Base-by-base conservation (phyloP, 495 filamentous ascomycete genomes). In the Podospora didyma region DNA sequence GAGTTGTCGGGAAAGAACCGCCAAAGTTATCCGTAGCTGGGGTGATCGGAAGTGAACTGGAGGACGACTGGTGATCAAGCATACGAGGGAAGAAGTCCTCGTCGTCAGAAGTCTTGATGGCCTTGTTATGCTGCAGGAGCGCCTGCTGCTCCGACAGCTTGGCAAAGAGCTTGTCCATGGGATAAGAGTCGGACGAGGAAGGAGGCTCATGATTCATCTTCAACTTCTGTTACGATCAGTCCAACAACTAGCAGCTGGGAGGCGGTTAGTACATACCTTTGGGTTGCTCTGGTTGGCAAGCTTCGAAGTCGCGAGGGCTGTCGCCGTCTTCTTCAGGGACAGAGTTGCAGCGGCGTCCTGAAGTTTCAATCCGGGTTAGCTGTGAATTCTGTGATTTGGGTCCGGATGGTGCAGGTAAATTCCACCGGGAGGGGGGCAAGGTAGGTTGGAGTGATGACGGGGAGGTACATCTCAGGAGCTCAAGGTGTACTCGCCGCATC, bases 101-200 rank as follows among this genome's bases (percentile, higher is more conserved):
- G 5, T 81, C 77, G 12, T 79, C 76, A 37, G 71, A 65, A 12
- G 66, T 61, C 54, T 78, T 72, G 17, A 80, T 58, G 46, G 71
- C 64, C 44, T 82, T 71, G 23, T 77, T 77, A 63, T 86, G 83
- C 54, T 81, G 72, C 46, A 83, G 69, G n/a, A 77, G 59, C 7
- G 69, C 68, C 46, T 88, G 79, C 61, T 91, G 87, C 69, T 90
- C 82, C 23, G 82, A 79, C 46, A 92, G 79, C 63, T 83, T 85
- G 7, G 86, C 79, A 57, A 89, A 75, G 23, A 89, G 73, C 47
- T 82, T 75, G 54, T 89, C 83, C 73, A 88, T 76, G 9, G 69
- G 69, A 54, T 72, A 75, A 24, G 60, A 58, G 19, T 77, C 72
- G 23, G 50, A 49, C 16, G 66, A 57, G 28, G 68, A 66, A 22